A percentile compares a stretch with the other conserved stretches of the same genome.
Conservation (phyloP, 2,329 filamentous ascomycete species). For the Penicillium griseofulvum region DNA sequence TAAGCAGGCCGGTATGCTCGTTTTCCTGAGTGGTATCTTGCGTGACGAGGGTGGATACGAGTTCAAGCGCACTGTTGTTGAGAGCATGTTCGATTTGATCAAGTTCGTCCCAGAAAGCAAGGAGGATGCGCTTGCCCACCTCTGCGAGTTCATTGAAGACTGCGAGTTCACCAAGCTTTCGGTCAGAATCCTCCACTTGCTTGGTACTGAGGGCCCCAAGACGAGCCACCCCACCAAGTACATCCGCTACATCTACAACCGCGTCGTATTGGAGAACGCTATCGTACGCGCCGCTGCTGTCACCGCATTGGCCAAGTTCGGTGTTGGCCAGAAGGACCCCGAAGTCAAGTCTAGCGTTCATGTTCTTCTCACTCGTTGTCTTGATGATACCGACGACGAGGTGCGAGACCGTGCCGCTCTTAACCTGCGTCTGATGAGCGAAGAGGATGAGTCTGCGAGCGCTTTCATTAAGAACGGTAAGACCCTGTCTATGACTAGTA, state of each 20-base stretch:
- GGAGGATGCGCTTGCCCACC: slow-evolving; percentile 77
- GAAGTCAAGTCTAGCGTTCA: slow-evolving; percentile 96
- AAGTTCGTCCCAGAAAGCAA: slow-evolving; percentile 93
- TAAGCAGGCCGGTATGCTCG: slow-evolving; percentile 97
- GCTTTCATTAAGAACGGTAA: slow-evolving; percentile 91
- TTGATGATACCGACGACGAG: slow-evolving; percentile 97
- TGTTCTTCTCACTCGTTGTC: slow-evolving; percentile 85
- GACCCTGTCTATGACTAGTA: slow-evolving; percentile 14
- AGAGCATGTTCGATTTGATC: slow-evolving; percentile 99
- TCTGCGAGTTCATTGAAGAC: slow-evolving; percentile 99
- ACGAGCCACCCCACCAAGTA: slow-evolving; percentile 97
- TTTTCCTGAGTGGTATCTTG: slow-evolving; percentile 94
- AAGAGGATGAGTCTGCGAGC: slow-evolving; percentile 81
- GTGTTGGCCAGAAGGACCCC: slow-evolving; percentile 90
- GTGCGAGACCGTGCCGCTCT: slow-evolving; percentile 92
- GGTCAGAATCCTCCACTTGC: slow-evolving; percentile 88
- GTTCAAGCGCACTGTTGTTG: slow-evolving; percentile 95
- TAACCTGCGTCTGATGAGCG: slow-evolving; percentile 86
- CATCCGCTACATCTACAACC: slow-evolving; percentile 98
- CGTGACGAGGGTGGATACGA: slow-evolving; percentile 97
- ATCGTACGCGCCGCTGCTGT: slow-evolving; percentile 93
- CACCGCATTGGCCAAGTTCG: slow-evolving; percentile 93
- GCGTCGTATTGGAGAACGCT: slow-evolving; percentile 94
- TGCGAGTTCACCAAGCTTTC: slow-evolving; percentile 99
- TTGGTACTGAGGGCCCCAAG: slow-evolving; percentile 92